Evolutionary conservation across 768 basidiomycete genomes (phyloP).

Genomic region (Erythrobasidium yunnanense): DNA sequence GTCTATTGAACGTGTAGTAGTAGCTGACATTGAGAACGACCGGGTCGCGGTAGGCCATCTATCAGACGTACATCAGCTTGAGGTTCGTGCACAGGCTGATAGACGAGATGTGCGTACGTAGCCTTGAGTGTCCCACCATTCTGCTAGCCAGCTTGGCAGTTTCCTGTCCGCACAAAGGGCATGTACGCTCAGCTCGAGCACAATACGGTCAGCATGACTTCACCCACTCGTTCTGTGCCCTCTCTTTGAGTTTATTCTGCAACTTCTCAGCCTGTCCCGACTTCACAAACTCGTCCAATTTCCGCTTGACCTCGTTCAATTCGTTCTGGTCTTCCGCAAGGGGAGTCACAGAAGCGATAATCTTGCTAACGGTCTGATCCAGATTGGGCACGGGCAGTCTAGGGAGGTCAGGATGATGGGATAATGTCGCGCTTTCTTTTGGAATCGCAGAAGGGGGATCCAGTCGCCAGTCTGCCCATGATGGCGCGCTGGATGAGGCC

Average conservation of each 20-base stretch:
- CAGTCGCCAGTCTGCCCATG: constrained; percentile 27
- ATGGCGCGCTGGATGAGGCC: constrained; percentile 9
- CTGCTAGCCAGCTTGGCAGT: constrained; percentile 11
- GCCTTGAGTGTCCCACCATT: constrained; percentile 26
- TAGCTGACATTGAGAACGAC: constrained; percentile 29
- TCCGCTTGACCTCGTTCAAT: background rate
- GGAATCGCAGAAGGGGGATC: constrained; percentile 16
- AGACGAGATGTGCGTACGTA: background rate
- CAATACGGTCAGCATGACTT: background rate
- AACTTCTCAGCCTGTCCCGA: constrained; percentile 6
- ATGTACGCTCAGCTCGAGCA: background rate
- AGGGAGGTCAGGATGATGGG: constrained; percentile 19
- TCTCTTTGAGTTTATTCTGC: constrained; percentile 7
- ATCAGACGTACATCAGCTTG: background rate
- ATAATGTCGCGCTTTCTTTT: background rate
- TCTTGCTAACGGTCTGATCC: constrained; percentile 1
- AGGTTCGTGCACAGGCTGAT: background rate
- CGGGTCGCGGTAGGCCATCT: constrained; percentile 28
- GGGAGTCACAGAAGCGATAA: constrained; percentile 1
- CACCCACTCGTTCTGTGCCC: constrained; percentile 7
- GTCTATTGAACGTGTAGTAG: constrained; percentile 27
- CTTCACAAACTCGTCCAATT: constrained; percentile 12
- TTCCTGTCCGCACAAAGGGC: background rate
- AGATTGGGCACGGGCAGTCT: constrained; percentile 27
- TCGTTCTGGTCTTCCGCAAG: constrained; percentile 23